Base-by-base conservation (phyloP, 768 basidiomycete species). In the Lactifluus echinatus region DNA sequence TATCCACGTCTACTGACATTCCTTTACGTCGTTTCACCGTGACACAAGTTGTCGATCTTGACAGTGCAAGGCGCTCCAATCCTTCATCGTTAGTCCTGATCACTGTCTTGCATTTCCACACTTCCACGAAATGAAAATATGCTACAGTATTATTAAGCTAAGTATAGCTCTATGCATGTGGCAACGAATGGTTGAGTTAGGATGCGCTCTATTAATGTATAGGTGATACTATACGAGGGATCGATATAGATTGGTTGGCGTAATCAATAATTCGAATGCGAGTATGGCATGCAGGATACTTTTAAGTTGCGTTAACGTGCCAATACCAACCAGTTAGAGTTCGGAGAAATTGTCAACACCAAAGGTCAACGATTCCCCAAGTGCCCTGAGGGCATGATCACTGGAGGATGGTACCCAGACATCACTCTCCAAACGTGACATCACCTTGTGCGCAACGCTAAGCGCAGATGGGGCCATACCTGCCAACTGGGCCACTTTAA, bases 401-500 rank as follows among this genome's bases (percentile, higher is more conserved):
- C 43, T 19, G 8, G 55, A 47, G 40, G 40, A 40, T 8, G 56
- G 29, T 24, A n/a, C 47, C 37, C 47, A 54, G 12, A 42, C 21
- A 14, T 58, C 46, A 14, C 67, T 52, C 65, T 70, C 65, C 31
- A 82, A 64, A 58, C 70, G 75, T 2, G 63, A 50, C 11, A 90
- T 69, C 4, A 80, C 78, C 7, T 77, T 70, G n/a, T 70, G 70
- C 0, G 90, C 91, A 15, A 89, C 74, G 3, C 68, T 64, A 56
- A 93, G 69, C 1, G 80, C 84, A 7, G 76, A 67, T 8, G 72
- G 58, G 0, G 93, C 93, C 73, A 96, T 80, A 11, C 92, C 90
- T 17, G 92, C 93, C 12, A 95, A 71, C 45, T 85, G 80, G 10
- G 94, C 94, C 28, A 94, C 91, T 67, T 90, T 91, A 53, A 96